Evolutionary conservation across 495 filamentous ascomycete species (phyloP), one percentile per base, ranked within the genome.

Genomic region (Entonaema liquescens): DNA sequence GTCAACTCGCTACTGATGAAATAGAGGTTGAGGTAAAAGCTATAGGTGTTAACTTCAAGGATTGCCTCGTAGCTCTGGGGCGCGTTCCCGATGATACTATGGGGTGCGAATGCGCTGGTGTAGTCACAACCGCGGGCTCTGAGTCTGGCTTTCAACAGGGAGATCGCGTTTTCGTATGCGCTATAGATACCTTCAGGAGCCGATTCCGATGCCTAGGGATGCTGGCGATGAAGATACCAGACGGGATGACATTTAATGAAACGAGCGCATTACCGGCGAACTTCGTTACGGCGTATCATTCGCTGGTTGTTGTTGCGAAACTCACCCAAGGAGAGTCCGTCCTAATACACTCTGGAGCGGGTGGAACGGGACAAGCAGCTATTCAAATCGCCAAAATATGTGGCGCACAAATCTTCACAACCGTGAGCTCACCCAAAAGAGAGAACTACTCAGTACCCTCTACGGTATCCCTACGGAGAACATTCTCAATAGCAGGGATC

Each of bases 91-190:
- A n/a, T 0, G 29, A 52, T 2, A 28, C 15, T 1, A 3, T 76
- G 0, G 73, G 68, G 7, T 15, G 11, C 23, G 79, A 79, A 5
- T 78, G 65, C 28, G 58, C 74, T 0, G 80, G 79, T 0, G 38
- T 78, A 5, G 76, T 82, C 0, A 70, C 35, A 0, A 54, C 70
- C n/a, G 67, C 74, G 2, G 81, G 81, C 1, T 11, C 49, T 3
- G 61, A 53, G 71, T 81, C 84, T 3, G 21, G 2, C 0, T 28
- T 60, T 7, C 3, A 15, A 3, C 23, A 26, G 0, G 57, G 57
- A n/a, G 57, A 60, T n/a, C 38, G 25, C 15, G 57, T 60, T 11
- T 25, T 1, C 8, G 11, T 0, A 3, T 2, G 15, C 3, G 19
- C 2, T 4, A 7, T 5, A 28, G 55, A 26, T n/a, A 21, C 31